Percentiles rank a stretch among this genome's conserved stretches.
Conservation (phyloP, 2,329 filamentous ascomycete genomes). For the Botrytis aclada region DNA sequence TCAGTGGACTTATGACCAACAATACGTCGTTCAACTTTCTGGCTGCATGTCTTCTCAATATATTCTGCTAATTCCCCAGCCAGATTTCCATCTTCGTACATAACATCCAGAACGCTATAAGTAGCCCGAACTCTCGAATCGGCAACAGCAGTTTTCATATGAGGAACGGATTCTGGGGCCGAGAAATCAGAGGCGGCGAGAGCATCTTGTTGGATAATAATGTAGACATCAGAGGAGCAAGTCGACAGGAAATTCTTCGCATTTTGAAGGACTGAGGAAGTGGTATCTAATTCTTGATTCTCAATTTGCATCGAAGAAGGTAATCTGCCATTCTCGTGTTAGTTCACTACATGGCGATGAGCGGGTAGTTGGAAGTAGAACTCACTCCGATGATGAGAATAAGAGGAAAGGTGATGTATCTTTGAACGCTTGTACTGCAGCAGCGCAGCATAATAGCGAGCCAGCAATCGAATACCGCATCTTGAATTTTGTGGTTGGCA, state of each 20-base stretch:
- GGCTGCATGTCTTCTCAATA: conserved; percentile 48
- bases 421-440: conserved; percentile 67
- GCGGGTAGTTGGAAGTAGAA: conserved; percentile 11
- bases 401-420: conserved; percentile 88
- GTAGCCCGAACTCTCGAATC: conserved; percentile 25
- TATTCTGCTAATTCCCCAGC: conserved; percentile 43
- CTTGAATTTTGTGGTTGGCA: conserved; percentile 31
- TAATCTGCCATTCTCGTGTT: conserved; percentile 22
- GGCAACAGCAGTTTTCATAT: conserved; percentile 41
- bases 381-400: conserved; percentile 60
- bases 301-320: conserved; percentile 23
- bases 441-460: conserved; percentile 52
- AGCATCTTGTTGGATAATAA: conserved; percentile 75
- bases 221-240: conserved; percentile 74
- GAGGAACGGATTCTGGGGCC: conserved; percentile 48
- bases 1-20: conserved; percentile 41
- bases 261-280: conserved; percentile 25
- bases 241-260: conserved; percentile 50
- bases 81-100: conserved; percentile 42
- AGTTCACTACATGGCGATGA: conserved; percentile 4
- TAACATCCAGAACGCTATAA: conserved; percentile 54
- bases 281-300: conserved; percentile 27
- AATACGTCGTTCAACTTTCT: conserved; percentile 22
- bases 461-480: conserved; percentile 56
- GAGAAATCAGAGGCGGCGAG: conserved; percentile 68